Evolutionary conservation across 768 basidiomycete genomes (phyloP), one percentile per base, ranked within the genome.

Genomic region (Suillus fuscotomentosus): DNA sequence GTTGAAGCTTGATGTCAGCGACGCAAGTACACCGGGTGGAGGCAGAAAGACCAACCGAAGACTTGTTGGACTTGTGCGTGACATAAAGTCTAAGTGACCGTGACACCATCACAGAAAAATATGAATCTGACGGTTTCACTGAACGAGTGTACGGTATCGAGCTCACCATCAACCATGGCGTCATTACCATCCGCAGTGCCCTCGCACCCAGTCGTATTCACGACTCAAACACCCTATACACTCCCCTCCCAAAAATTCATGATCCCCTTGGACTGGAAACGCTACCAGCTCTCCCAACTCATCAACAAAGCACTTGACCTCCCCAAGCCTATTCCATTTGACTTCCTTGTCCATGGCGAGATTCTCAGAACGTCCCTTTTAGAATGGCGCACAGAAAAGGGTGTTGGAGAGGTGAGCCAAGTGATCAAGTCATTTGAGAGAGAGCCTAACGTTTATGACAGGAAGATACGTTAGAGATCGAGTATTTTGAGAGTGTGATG

Each of bases 271-370:
- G 79, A 85, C 75, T 99, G 95, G 95, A 86, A 84, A 63, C 88
- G 97, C n/a, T 99, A 92, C 76, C 97, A 98, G 70, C 89, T 99
- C 39, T 98, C 96, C 1, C 95, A 98, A 66, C 89, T 99, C 50
- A 88, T 99, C 64, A 99, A 99, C 80, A 97, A 97, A 72, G 93
- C 96, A 1, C 81, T 99, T 34, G 83, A 85, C 31, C 85, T 91
- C 20, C 75, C 83, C 0, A 86, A 86, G 62, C 88, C 92, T 0
- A 81, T 97, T 3, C 96, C 95, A 0, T 98, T 98, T 73, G 96
- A 99, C 76, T 99, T 98, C 75, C 77, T 99, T 53, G 81, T 97
- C 48, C 82, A 84, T 53, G 94, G 94, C n/a, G 87, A 92, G 72
- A 84, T 98, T 14, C 75, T 98, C 3, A 80, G 91, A 54, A 82